Conservation (phyloP, 345 rosid genomes). For the Euphorbia pulcherrima region DNA sequence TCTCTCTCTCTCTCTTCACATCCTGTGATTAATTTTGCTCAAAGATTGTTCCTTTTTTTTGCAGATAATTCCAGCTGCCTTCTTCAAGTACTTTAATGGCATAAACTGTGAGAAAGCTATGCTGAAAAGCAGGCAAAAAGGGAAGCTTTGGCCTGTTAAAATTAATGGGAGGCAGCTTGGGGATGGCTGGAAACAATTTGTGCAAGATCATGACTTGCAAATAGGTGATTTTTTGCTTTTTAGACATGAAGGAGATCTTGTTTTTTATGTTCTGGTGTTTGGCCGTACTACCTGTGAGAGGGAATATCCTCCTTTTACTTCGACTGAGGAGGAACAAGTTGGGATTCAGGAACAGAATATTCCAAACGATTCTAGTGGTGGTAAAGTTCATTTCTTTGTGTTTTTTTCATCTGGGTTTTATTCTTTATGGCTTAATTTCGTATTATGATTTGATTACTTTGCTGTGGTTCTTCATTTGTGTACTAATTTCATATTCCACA, state of each 20-base stretch:
- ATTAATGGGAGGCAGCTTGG: constrained; percentile 2
- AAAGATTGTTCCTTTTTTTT: not conserved
- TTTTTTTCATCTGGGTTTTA: too few species aligned
- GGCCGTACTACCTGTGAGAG: constrained; percentile 12
- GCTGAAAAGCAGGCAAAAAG: constrained; percentile 4
- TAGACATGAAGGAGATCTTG: constrained; percentile 6
- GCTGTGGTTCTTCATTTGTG: too few species aligned
- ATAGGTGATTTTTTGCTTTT: constrained; percentile 24
- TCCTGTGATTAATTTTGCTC: not conserved
- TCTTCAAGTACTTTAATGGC: constrained; percentile 12
- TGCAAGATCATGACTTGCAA: constrained; percentile 14
- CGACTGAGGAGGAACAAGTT: not conserved
- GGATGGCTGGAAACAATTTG: constrained; percentile 21
- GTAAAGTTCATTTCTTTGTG: too few species aligned
- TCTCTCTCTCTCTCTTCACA: not conserved
- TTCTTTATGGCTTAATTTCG: too few species aligned
- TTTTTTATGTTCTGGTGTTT: constrained; percentile 20
- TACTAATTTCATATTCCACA: too few species aligned
- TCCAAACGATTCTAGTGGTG: not conserved
- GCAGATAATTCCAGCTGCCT: constrained; percentile 18
- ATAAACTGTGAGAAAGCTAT: not conserved
- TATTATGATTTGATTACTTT: too few species aligned
- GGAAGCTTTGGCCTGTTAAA: constrained; percentile 15
- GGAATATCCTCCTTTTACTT: not conserved
- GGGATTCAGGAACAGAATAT: not conserved